Evolutionary conservation across 2,329 filamentous ascomycete species (phyloP).

Genomic region (Talaromyces rugulosus): DNA sequence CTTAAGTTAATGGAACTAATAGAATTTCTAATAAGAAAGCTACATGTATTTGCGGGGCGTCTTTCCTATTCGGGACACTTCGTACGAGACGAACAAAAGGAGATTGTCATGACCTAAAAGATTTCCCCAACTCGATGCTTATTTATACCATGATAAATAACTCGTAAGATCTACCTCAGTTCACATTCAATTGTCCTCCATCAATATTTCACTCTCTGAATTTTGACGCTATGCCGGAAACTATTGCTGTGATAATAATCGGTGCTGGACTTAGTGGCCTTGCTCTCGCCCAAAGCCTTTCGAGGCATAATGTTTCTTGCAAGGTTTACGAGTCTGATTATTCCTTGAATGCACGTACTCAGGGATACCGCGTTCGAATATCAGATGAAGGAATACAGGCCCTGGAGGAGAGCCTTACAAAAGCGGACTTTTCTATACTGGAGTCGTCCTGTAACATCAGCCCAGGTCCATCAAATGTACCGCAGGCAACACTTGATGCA

Average conservation of each 20-base stretch:
- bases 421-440: neutral
- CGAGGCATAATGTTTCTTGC: neutral
- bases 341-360: neutral
- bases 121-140: neutral
- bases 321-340: neutral
- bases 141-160: neutral
- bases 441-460: neutral
- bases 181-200: neutral
- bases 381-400: conserved; percentile 3
- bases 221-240: neutral
- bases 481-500: neutral
- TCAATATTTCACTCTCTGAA: neutral
- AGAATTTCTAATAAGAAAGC: neutral
- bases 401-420: neutral
- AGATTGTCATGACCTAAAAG: neutral
- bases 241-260: neutral
- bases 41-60: neutral
- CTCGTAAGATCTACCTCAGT: neutral
- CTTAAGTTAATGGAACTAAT: neutral
- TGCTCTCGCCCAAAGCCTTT: neutral
- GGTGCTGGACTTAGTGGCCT: neutral
- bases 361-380: conserved; percentile 1
- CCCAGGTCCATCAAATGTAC: neutral
- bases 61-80: neutral
- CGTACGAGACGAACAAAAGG: neutral